phyloP scores from a whole-genome alignment of 176 grass and related monocot genomes.

The Lolium multiflorum region DNA sequence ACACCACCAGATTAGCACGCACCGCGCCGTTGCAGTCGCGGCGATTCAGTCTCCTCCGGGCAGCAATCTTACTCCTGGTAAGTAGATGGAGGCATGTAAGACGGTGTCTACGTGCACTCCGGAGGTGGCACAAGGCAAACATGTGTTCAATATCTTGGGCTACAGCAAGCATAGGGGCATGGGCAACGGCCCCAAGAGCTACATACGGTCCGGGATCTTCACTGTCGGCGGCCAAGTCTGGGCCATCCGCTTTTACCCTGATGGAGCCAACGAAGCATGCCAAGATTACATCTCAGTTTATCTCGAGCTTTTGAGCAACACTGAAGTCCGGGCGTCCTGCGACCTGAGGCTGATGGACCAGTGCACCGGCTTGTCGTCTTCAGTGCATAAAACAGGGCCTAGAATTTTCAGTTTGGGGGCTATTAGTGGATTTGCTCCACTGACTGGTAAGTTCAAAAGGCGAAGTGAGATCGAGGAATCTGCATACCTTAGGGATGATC shows the following conservation, averaged over 20 bases:
- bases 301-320: not conserved
- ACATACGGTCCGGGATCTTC: not conserved
- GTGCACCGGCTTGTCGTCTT: not conserved
- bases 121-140: not conserved
- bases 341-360: not conserved
- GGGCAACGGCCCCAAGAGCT: not conserved
- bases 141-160: not conserved
- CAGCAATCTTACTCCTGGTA: no score
- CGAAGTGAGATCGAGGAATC: not conserved
- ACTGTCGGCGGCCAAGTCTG: not conserved
- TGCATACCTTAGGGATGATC: not conserved
- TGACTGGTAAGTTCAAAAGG: not conserved
- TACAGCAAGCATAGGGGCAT: conserved; percentile 12
- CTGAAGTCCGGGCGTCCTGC: not conserved
- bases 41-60: not conserved
- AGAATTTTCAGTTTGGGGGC: not conserved
- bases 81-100: not conserved
- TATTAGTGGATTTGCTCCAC: not conserved
- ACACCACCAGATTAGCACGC: not conserved
- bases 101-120: not conserved
- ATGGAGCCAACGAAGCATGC: accelerated
- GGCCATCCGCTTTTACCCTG: conserved; percentile 5
- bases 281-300: not conserved
- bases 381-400: not conserved
- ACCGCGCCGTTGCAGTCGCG: not conserved